phyloP scores from a whole-genome alignment of 495 filamentous ascomycete genomes.

The Cryomyces minteri region DNA sequence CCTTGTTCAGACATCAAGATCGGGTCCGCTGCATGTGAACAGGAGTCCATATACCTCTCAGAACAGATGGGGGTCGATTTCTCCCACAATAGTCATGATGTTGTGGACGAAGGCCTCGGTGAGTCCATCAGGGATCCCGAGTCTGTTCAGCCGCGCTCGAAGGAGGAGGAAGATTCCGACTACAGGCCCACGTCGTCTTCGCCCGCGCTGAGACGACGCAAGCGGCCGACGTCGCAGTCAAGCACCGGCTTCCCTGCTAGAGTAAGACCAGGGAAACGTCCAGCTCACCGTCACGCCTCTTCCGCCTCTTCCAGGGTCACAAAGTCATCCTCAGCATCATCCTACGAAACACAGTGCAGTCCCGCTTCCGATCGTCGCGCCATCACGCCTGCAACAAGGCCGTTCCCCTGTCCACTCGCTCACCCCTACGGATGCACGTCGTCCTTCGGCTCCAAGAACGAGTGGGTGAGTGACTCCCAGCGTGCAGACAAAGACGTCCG shows the following conservation, averaged over 20 bases:
- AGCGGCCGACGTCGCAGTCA: too few species aligned
- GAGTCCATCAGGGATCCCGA: conserved; percentile 8
- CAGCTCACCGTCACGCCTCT: too few species aligned
- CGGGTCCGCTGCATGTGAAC: conserved; percentile 3
- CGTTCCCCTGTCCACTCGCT: conserved; percentile 65
- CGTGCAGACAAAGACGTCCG: too few species aligned
- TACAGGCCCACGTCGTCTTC: too few species aligned
- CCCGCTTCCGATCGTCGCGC: too few species aligned
- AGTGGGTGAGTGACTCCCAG: conserved; percentile 35
- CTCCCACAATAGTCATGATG: background rate
- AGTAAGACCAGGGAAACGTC: too few species aligned
- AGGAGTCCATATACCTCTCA: conserved; percentile 3
- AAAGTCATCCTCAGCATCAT: too few species aligned
- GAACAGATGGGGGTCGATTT: conserved; percentile 1
- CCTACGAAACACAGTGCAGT: too few species aligned
- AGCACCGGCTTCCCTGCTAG: too few species aligned
- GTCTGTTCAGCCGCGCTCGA: conserved; percentile 6
- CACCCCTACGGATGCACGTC: conserved; percentile 56
- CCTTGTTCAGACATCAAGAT: conserved; percentile 7
- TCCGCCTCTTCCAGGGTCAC: too few species aligned
- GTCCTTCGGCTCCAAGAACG: conserved; percentile 83
- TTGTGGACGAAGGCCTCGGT: conserved; percentile 5
- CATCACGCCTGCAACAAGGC: conserved; percentile 14
- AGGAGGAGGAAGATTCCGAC: background rate
- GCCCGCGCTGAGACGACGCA: too few species aligned